Conservation (phyloP, 2,329 filamentous ascomycete species). For the Tolypocladium endophyticum region DNA sequence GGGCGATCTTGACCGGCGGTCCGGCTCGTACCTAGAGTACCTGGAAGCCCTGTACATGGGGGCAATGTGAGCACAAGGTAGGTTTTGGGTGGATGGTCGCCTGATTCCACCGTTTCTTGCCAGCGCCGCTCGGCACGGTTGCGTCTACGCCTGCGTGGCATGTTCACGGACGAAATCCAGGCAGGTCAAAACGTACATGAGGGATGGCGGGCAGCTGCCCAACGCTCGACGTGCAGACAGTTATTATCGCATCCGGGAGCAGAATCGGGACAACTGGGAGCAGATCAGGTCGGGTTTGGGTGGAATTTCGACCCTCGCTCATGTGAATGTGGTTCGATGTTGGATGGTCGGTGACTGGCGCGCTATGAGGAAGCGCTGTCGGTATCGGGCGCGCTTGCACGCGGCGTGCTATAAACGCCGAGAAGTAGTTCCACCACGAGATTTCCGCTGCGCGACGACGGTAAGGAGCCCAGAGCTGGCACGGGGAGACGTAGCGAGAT, state of each 20-base stretch:
- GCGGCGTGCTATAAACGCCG: background rate
- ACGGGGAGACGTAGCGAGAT: background rate
- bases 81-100: background rate
- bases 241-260: slow-evolving; percentile 10
- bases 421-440: background rate
- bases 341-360: background rate
- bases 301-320: background rate
- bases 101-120: background rate
- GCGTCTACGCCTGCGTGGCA: background rate
- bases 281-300: background rate
- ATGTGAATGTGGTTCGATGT: background rate
- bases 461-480: background rate
- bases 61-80: slow-evolving; percentile 1
- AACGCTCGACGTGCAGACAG: slow-evolving; percentile 4
- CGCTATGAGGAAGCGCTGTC: background rate
- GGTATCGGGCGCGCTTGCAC: background rate
- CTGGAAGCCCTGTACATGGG: slow-evolving; percentile 33
- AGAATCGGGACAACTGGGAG: background rate
- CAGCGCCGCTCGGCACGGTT: background rate
- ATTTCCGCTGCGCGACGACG: background rate
- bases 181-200: slow-evolving; percentile 10
- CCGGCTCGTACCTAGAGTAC: slow-evolving; percentile 52
- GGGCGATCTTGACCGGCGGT: slow-evolving; percentile 53
- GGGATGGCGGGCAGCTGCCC: slow-evolving; percentile 10
- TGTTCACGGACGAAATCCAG: background rate